A percentile compares a stretch with the other conserved stretches of the same genome.
These are phyloP conservation scores for Sporothrix brasiliensis DNA, from an alignment of 2,329 filamentous ascomycete genomes.

Conservation along the genomic window DNA sequence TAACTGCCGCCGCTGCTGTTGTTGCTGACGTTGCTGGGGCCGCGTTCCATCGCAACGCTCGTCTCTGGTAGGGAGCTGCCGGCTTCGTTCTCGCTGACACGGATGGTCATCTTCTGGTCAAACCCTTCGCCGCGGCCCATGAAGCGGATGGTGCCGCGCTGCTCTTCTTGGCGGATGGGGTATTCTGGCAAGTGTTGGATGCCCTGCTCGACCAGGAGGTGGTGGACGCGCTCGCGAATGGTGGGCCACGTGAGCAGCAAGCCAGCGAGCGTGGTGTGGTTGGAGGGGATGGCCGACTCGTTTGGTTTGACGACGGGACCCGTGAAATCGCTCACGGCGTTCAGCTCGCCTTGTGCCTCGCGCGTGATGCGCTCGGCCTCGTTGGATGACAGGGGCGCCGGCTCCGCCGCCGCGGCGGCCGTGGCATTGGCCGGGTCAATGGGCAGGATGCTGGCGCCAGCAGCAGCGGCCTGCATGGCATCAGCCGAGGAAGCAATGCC, in stretches of 20 bases:
- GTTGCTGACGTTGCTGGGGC: slow-evolving; percentile 41
- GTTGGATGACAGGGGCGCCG: slow-evolving; percentile 35
- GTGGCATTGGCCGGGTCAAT: background rate
- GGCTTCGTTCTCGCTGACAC: slow-evolving; percentile 44
- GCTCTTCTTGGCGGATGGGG: slow-evolving; percentile 74
- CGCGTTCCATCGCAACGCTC: slow-evolving; percentile 23
- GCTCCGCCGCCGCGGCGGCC: slow-evolving; percentile 31
- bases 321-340: slow-evolving; percentile 53
- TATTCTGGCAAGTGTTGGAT: slow-evolving; percentile 67
- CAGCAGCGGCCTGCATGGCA: background rate
- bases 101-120: slow-evolving; percentile 53
- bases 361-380: slow-evolving; percentile 44
- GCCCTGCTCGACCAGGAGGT: slow-evolving; percentile 52
- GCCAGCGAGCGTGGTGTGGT: slow-evolving; percentile 89
- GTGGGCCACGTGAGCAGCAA: slow-evolving; percentile 74
- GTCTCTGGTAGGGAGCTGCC: background rate
- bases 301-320: slow-evolving; percentile 58
- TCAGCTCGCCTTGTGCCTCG: slow-evolving; percentile 47
- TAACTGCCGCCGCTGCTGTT: slow-evolving; percentile 39
- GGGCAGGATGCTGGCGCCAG: background rate
- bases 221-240: slow-evolving; percentile 65
- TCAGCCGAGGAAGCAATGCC: slow-evolving; percentile 2
- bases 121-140: slow-evolving; percentile 79
- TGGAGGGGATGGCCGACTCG: slow-evolving; percentile 72
- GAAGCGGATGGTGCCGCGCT: slow-evolving; percentile 71